phyloP scores from a whole-genome alignment of 2,329 filamentous ascomycete species.

The Coniochaeta hoffmannii region DNA sequence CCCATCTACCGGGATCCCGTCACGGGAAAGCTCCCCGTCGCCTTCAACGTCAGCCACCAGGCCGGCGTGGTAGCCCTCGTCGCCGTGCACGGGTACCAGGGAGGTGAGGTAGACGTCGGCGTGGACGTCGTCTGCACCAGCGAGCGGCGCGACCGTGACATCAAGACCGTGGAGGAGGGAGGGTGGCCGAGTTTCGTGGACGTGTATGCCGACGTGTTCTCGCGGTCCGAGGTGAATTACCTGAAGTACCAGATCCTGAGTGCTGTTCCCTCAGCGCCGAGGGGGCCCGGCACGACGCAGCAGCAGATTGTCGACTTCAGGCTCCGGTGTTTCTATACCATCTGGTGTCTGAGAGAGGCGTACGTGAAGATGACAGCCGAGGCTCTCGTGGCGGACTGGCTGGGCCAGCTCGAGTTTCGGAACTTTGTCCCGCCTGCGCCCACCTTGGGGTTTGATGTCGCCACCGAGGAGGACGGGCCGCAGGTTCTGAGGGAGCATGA shows the following conservation, averaged over 20 bases:
- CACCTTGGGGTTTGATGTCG: conserved; percentile 13
- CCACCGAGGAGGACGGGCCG: conserved; percentile 9
- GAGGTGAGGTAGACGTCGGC: conserved; percentile 45
- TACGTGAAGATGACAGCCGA: conserved; percentile 81
- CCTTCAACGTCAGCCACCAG: conserved; percentile 75
- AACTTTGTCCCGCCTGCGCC: conserved; percentile 49
- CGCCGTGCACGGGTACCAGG: conserved; percentile 33
- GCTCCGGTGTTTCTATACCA: conserved; percentile 65
- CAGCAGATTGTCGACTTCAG: conserved; percentile 48
- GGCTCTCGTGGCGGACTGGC: conserved; percentile 66
- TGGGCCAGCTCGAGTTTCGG: conserved; percentile 62
- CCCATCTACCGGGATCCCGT: conserved; percentile 43
- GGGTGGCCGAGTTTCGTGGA: conserved; percentile 64
- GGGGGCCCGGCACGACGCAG: conserved; percentile 17
- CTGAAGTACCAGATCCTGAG: conserved; percentile 43
- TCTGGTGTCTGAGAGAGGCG: conserved; percentile 74
- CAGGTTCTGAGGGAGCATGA: conserved; percentile 27
- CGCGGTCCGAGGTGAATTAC: conserved; percentile 49
- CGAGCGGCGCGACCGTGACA: conserved; percentile 59
- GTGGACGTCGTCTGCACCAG: conserved; percentile 70
- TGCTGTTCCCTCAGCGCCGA: conserved; percentile 13
- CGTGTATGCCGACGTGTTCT: conserved; percentile 65
- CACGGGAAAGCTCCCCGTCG: conserved; percentile 37
- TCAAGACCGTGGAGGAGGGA: conserved; percentile 39
- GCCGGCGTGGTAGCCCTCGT: conserved; percentile 65